Evolutionary conservation across 106 monocot genomes (phyloP), one percentile per base, ranked within the genome.

Genomic region (Platanthera guangdongensis): DNA sequence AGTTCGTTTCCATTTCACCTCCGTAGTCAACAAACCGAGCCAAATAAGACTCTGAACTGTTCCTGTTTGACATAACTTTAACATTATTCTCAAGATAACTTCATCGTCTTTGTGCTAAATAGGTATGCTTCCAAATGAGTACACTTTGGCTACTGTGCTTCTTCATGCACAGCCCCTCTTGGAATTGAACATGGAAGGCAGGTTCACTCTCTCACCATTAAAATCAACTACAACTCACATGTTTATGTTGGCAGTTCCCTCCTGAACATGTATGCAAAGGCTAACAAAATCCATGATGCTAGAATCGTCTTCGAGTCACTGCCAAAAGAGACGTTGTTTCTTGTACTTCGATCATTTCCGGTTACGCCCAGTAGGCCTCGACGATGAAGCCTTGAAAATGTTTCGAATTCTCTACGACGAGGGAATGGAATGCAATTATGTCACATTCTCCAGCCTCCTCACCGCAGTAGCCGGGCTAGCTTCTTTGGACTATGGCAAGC

Each of bases 201-300:
- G 80, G 18, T 86, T 0, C 93, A 94, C 57, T 80, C 90, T 14
- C 73, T 88, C 18, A 68, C 69, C n/a, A 45, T 90, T 49, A 90
- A 94, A 73, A 84, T 52, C 52, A 86, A 80, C 73, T 82, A 86
- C 51, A 82, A 88, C 4, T 75, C 84, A 32, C 88, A 90, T 68
- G 82, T 86, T 52, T 94, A 86, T 71, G 90, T 94, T 25, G 90
- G 88, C 2, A 90, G 93, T 74, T 90, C 90, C 32, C 93, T 94
- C 70, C 90, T 94, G 9, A 88, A 94, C 76, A 94, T 94, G 90
- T 90, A 94, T 74, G 85, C 93, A 54, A 93, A 93, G 68, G 65
- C 83, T 47, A 63, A 83, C 47, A 62, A 82, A 73, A 88, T 93
- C 57, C 75, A 84, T 50, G 88, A 90, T 77, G 93, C 90, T 50